Conservation (phyloP, 1,284 basidiomycete species). For the Fomes fomentarius region DNA sequence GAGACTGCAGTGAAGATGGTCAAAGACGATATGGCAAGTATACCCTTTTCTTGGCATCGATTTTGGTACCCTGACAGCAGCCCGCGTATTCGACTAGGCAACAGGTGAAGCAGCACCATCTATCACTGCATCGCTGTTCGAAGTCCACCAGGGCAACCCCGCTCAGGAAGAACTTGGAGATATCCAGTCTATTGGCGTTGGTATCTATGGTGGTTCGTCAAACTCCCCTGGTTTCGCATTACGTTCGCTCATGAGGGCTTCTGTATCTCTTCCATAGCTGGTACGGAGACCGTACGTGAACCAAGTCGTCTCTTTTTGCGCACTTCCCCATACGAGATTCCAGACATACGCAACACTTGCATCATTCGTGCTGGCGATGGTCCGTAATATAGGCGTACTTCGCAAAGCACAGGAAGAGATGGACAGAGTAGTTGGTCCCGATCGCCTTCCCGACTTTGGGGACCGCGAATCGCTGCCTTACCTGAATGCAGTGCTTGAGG, state of each 20-base stretch:
- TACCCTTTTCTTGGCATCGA: background rate
- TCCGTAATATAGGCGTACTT: conserved; percentile 16
- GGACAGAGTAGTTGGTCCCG: conserved; percentile 17
- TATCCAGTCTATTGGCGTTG: conserved; percentile 21
- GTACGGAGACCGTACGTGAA: conserved; percentile 24
- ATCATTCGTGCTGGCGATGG: conserved; percentile 22
- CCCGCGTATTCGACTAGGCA: background rate
- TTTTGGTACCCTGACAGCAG: too few species aligned
- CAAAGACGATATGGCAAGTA: conserved; percentile 49
- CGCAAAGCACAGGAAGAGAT: conserved; percentile 22
- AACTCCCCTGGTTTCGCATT: background rate
- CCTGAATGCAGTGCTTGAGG: conserved; percentile 49
- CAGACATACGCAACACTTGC: conserved; percentile 6
- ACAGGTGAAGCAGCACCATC: background rate
- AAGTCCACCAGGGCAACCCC: background rate
- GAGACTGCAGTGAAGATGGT: conserved; percentile 45
- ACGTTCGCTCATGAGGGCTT: background rate
- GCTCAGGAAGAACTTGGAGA: conserved; percentile 16
- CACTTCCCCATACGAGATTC: background rate
- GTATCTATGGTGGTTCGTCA: conserved; percentile 25
- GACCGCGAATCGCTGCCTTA: conserved; percentile 31
- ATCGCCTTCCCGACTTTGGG: conserved; percentile 21
- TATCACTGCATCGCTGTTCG: background rate
- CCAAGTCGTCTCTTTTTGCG: too few species aligned
- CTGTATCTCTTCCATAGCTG: conserved; percentile 19